Conservation (phyloP, 164 flowering plant genomes). For the Macadamia tetraphylla region DNA sequence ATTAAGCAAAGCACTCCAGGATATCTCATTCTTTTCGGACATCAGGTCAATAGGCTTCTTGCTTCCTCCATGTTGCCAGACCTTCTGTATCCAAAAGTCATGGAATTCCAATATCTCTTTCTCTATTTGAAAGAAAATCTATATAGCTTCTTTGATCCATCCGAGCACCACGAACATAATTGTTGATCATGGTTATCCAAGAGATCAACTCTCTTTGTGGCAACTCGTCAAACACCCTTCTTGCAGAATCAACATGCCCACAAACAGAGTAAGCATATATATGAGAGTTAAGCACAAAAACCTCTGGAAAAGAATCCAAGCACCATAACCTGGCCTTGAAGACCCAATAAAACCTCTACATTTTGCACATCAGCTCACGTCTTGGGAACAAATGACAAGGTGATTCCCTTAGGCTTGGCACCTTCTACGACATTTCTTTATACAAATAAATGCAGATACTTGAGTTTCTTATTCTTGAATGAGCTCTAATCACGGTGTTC, state of each 20-base stretch:
- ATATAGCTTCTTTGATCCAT: slow-evolving; percentile 10
- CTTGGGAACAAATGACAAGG: slow-evolving; percentile 12
- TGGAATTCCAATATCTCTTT: slow-evolving; percentile 18
- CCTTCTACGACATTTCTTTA: slow-evolving; percentile 8
- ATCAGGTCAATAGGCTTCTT: slow-evolving; percentile 8
- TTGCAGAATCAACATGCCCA: slow-evolving; percentile 7
- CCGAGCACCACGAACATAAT: slow-evolving; percentile 8
- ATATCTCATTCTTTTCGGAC: slow-evolving; percentile 12
- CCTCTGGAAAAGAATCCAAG: slow-evolving; percentile 10
- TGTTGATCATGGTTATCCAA: slow-evolving; percentile 12
- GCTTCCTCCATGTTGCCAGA: slow-evolving; percentile 13
- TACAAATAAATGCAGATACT: neutral
- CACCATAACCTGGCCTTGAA: slow-evolving; percentile 12
- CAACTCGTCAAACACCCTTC: slow-evolving; percentile 12
- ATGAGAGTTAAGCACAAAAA: slow-evolving; percentile 12
- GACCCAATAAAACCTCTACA: neutral
- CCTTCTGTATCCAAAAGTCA: slow-evolving; percentile 16
- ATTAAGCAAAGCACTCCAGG: slow-evolving; percentile 20
- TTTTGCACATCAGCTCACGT: slow-evolving; percentile 1
- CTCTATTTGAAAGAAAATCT: slow-evolving; percentile 13
- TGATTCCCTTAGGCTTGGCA: slow-evolving; percentile 9
- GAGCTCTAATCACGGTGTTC: slow-evolving; percentile 12
- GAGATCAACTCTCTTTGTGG: slow-evolving; percentile 14
- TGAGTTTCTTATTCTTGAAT: neutral
- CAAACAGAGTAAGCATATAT: slow-evolving; percentile 9